Conservation (phyloP, 1,139 yeast genomes). For the Hansenula sp. region DNA sequence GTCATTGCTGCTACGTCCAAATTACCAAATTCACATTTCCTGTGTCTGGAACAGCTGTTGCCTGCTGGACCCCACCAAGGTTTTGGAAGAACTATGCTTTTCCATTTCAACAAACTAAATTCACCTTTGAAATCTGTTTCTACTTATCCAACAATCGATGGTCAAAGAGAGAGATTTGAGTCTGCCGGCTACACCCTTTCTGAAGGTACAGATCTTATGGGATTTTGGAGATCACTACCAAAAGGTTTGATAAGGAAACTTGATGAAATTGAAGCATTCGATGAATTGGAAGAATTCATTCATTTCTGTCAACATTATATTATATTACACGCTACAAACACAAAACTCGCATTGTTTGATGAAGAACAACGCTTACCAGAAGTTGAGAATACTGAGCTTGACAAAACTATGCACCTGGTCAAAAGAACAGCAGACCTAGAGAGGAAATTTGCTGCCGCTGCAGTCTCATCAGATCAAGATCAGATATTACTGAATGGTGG, state of each 20-base stretch:
- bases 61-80: conserved; percentile 64
- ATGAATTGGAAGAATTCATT: conserved; percentile 81
- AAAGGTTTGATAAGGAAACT: conserved; percentile 39
- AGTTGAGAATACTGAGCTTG: background rate
- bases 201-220: conserved; percentile 50
- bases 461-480: conserved; percentile 24
- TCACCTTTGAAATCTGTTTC: conserved; percentile 68
- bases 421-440: conserved; percentile 21
- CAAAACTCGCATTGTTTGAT: conserved; percentile 11
- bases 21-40: conserved; percentile 53
- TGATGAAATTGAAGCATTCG: conserved; percentile 60
- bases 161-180: conserved; percentile 50
- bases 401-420: conserved; percentile 8
- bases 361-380: background rate
- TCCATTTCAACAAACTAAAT: conserved; percentile 62
- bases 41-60: conserved; percentile 67
- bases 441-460: conserved; percentile 48
- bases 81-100: conserved; percentile 72
- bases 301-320: conserved; percentile 76
- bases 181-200: conserved; percentile 43
- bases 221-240: conserved; percentile 51
- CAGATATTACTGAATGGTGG: conserved; percentile 52
- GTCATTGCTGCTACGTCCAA: conserved; percentile 47
- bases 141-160: conserved; percentile 46
- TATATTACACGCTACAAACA: conserved; percentile 60